Evolutionary conservation across 1,284 basidiomycete genomes (phyloP), one percentile per base, ranked within the genome.

Genomic region (Ganoderma lingzhi): DNA sequence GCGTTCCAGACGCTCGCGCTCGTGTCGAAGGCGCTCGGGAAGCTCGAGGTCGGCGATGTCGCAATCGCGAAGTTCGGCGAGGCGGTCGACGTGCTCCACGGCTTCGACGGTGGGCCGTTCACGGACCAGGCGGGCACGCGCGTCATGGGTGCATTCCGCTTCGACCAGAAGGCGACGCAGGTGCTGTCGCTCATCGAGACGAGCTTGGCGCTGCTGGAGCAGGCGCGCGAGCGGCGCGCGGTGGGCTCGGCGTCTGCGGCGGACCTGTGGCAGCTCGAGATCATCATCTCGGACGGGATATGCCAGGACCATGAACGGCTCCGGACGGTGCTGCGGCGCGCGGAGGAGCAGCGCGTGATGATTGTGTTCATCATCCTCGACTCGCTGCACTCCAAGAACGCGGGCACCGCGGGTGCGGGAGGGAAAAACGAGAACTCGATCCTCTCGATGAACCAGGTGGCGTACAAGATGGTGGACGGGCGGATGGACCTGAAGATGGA

Each of bases 211-310:
- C 87, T 94, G 69, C 88, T 99, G 15, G 90, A 93, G 74, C 85
- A 85, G 41, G 93, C 96, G 39, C 84, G 95, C 58, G 93, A 93
- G 76, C 85, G 86, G 64, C 87, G 89, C 42, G 81, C 86, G 17
- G 84, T 84, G 79, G 84, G 84, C 42, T 90, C 89, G 28, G 82
- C 88, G 9, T 87, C 90, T n/a, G 87, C 90, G 2, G 87, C 89
- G 2, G 96, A 99, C 73, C 86, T 99, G 32, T 99, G 98, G 98
- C 98, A 99, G 80, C 87, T 99, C 65, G 90, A 98, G 81, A 96
- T 99, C 82, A 98, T 99, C 85, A 96, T 99, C 73, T 99, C 97
- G 23, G 98, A 99, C 79, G 98, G 98, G 41, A 95, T 99, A 73
- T 99, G 97, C 80, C 96, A 99, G 81, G 96, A 99, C 78, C 97